Conservation (phyloP, 2,329 filamentous ascomycete species). For the Calonectria pseudoturangicola region DNA sequence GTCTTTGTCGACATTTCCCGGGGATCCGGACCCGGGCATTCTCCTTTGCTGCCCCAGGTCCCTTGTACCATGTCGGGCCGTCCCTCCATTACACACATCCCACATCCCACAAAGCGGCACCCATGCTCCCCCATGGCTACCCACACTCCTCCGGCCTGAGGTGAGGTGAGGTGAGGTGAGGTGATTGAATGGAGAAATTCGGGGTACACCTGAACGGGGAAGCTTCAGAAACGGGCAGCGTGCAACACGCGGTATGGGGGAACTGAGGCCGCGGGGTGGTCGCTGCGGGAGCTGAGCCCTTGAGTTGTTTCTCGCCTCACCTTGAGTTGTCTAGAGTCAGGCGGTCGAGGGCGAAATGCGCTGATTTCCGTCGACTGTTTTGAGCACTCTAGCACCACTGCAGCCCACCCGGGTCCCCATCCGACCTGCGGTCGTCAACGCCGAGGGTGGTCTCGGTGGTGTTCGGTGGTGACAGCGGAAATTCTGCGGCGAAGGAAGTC, state of each 20-base stretch:
- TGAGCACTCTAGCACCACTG: slow-evolving; percentile 42
- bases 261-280: slow-evolving; percentile 33
- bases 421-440: slow-evolving; percentile 47
- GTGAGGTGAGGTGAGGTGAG: slow-evolving; percentile 39
- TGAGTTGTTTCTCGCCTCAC: slow-evolving; percentile 31
- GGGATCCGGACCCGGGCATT: slow-evolving; percentile 51
- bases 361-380: slow-evolving; percentile 36
- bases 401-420: slow-evolving; percentile 53
- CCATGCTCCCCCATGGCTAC: slow-evolving; percentile 45
- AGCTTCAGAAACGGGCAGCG: slow-evolving; percentile 30
- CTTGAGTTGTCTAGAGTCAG: slow-evolving; percentile 45
- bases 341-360: slow-evolving; percentile 51
- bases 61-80: slow-evolving; percentile 32
- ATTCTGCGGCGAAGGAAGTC: slow-evolving; percentile 41
- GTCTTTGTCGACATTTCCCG: slow-evolving; percentile 43
- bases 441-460: slow-evolving; percentile 33
- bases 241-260: background rate
- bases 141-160: slow-evolving; percentile 27
- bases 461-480: slow-evolving; percentile 42
- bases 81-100: slow-evolving; percentile 38
- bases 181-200: slow-evolving; percentile 35
- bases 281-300: slow-evolving; percentile 39
- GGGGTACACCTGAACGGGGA: slow-evolving; percentile 12
- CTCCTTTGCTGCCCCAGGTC: slow-evolving; percentile 40
- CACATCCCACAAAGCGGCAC: slow-evolving; percentile 37